A percentile compares a stretch with the other conserved stretches of the same genome.
phyloP scores from a whole-genome alignment of 495 filamentous ascomycete species.

The Thermochaetoides thermophila region DNA sequence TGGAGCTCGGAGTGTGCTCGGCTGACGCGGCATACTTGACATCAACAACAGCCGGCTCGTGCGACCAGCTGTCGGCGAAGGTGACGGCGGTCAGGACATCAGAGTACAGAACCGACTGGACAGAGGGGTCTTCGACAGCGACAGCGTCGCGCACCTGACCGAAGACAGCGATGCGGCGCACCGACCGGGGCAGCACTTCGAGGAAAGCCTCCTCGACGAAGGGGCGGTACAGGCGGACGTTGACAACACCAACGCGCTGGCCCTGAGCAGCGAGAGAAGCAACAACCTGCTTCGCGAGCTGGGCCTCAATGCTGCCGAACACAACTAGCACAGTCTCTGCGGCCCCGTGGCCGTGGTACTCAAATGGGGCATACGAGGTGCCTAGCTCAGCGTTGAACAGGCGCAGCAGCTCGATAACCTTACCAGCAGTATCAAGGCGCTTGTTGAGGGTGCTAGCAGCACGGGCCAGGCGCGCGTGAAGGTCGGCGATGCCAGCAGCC shows the following conservation, averaged over 20 bases:
- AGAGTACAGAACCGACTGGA: constrained; percentile 70
- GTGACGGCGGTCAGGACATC: constrained; percentile 76
- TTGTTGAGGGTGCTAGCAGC: constrained; percentile 47
- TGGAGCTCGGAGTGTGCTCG: constrained; percentile 64
- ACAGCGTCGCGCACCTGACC: constrained; percentile 41
- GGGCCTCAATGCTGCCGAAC: constrained; percentile 81
- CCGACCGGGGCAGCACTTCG: constrained; percentile 57
- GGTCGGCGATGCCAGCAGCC: constrained; percentile 49
- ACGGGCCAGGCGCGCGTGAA: constrained; percentile 54
- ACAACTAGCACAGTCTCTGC: constrained; percentile 73
- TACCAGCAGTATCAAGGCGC: constrained; percentile 57
- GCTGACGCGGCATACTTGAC: constrained; percentile 78
- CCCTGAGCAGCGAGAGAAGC: constrained; percentile 53
- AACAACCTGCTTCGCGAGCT: constrained; percentile 71
- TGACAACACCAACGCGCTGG: constrained; percentile 68
- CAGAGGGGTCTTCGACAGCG: constrained; percentile 48
- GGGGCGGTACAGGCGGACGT: constrained; percentile 83
- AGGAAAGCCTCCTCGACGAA: constrained; percentile 92
- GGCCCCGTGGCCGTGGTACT: constrained; percentile 75
- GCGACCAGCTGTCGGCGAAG: constrained; percentile 52
- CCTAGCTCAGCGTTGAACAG: constrained; percentile 86
- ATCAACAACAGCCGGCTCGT: constrained; percentile 51
- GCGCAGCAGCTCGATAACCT: constrained; percentile 56
- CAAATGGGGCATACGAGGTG: constrained; percentile 81
- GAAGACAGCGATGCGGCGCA: constrained; percentile 53